Conservation (phyloP, 1,284 basidiomycete genomes). For the Microbotryum intermedium region DNA sequence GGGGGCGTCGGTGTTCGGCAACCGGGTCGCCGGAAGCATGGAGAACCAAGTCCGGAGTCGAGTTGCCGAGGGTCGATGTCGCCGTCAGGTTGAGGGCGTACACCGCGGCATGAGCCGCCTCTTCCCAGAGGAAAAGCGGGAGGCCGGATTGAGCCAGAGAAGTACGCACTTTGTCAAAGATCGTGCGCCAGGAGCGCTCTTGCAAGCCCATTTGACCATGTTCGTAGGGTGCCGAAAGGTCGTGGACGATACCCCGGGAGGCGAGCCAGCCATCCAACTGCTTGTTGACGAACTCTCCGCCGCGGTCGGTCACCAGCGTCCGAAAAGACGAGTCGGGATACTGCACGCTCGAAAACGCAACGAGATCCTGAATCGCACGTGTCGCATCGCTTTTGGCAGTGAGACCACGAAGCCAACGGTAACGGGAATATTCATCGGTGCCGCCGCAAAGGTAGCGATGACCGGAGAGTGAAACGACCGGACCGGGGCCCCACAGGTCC, state of each 20-base stretch:
- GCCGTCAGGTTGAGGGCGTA: conserved; percentile 1
- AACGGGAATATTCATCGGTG: too few species aligned
- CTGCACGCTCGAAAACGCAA: too few species aligned
- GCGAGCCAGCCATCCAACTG: background rate
- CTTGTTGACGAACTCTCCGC: background rate
- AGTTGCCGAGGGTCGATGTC: background rate
- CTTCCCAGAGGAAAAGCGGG: conserved; percentile 7
- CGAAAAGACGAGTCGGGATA: too few species aligned
- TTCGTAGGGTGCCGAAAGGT: conserved; percentile 1
- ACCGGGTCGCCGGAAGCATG: background rate
- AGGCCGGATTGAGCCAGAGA: background rate
- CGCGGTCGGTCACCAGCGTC: background rate
- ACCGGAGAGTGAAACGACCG: too few species aligned
- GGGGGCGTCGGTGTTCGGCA: background rate
- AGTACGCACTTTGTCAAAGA: conserved; percentile 5
- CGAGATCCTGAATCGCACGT: too few species aligned
- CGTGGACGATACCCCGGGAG: conserved; percentile 4
- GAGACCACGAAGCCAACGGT: too few species aligned
- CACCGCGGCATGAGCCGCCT: background rate
- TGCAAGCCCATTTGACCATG: conserved; percentile 17
- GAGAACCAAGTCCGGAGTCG: background rate
- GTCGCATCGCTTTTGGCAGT: too few species aligned
- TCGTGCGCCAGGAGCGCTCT: background rate
- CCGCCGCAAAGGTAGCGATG: too few species aligned
- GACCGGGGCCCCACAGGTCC: too few species aligned